A percentile compares a stretch with the other conserved stretches of the same genome.
phyloP scores from a whole-genome alignment of 2,329 filamentous ascomycete species.

The Aspergillus ibericus region DNA sequence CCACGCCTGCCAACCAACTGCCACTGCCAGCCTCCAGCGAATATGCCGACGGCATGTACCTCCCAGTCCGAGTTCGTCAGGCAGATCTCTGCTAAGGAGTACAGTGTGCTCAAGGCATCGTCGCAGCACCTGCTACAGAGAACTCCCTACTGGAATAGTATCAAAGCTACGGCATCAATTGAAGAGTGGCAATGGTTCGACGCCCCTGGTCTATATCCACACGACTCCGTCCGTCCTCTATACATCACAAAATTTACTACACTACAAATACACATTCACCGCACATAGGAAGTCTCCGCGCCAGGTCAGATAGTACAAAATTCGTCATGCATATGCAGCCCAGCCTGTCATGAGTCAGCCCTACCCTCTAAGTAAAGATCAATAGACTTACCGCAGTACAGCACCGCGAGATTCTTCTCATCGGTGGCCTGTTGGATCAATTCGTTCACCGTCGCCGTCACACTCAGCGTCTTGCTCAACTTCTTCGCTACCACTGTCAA shows the following conservation, averaged over 20 bases:
- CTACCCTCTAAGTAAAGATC: background rate
- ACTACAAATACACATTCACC: too few relatives aligned
- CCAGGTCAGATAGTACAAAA: background rate
- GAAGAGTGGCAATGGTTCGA: too few relatives aligned
- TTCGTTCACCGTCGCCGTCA: conserved; percentile 93
- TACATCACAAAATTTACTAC: too few relatives aligned
- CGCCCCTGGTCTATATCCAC: too few relatives aligned
- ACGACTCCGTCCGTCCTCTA: too few relatives aligned
- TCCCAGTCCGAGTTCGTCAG: too few relatives aligned
- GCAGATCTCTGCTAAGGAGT: too few relatives aligned
- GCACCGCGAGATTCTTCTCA: conserved; percentile 83
- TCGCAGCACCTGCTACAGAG: too few relatives aligned
- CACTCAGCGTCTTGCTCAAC: conserved; percentile 87
- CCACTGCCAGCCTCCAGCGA: background rate
- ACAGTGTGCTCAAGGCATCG: too few relatives aligned
- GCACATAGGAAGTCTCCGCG: background rate
- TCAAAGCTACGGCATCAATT: too few relatives aligned
- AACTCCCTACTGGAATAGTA: too few relatives aligned
- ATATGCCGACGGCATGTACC: too few relatives aligned
- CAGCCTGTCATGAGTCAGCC: conserved; percentile 39
- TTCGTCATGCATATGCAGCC: conserved; percentile 50
- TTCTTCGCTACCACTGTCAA: conserved; percentile 95
- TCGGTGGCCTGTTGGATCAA: conserved; percentile 94
- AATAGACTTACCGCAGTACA: conserved; percentile 70
- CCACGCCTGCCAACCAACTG: background rate